Base-by-base conservation (phyloP, 1,139 yeast species). In the Scheffersomyces insectosa region DNA sequence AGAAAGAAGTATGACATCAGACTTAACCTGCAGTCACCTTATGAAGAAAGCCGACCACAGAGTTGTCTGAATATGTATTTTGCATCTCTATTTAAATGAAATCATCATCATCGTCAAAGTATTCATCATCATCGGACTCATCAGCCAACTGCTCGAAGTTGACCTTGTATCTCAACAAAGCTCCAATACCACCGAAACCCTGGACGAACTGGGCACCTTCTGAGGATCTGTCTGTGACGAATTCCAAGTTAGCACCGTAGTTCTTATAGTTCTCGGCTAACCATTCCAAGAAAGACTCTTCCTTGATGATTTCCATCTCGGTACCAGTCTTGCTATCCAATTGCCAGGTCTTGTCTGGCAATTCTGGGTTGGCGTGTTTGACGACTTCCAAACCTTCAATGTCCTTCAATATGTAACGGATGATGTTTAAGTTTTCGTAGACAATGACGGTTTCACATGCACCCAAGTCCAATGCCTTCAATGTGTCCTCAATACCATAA, bases 181-280 rank as follows among this genome's bases (percentile, higher is more conserved):
- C 97, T 67, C 99, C 99, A 55, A 93, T 82, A 74, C 99, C 99
- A 85, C 99, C 99, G 62, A 93, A 93, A 48, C 99, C 99, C 61
- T 85, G 88, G 49, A 87, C 95, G 68, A 93, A 93, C 75, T 93
- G 99, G 37, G 98, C 96, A 75, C 99, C 99, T 71, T 93, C 99
- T 41, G 96, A 85, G 32, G 97, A 88, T 71, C 88, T 85, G 73
- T 93, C 99, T 41, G 98, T 88, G 55, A 93, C 96, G 59, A 93
- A 93, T 72, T 93, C 99, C 57, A 93, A 79, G 50, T 86, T 83
- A 43, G 99, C 97, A 79, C 99, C 99, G 59, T 80, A 93, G 56
- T 79, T 87, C 66, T 85, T 88, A 73, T 93, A 93, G 70, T 89
- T 88, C 72, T 91, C 99, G 38, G 99, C 98, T 52, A 93, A 78